Conservation (phyloP, 805 yeast genomes). For the Spathaspora sp. region DNA sequence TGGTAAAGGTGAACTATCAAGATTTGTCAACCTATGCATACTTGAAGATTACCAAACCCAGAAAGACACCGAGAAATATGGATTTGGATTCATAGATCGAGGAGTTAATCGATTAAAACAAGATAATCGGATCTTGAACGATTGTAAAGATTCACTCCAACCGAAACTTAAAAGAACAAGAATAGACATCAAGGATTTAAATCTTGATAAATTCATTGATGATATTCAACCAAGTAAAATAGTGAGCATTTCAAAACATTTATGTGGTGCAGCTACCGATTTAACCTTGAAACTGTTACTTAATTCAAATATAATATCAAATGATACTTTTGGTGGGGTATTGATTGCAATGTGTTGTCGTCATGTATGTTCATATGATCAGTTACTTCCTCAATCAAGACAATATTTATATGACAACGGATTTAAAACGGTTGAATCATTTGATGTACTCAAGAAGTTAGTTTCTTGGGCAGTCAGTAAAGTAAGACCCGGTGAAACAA, state of each 20-base stretch:
- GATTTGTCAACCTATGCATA: slow-evolving; percentile 50
- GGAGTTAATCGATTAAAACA: slow-evolving; percentile 74
- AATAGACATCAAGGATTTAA: slow-evolving; percentile 77
- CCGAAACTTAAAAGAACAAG: slow-evolving; percentile 51
- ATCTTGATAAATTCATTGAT: slow-evolving; percentile 44
- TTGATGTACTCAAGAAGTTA: slow-evolving; percentile 53
- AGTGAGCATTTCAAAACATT: slow-evolving; percentile 79
- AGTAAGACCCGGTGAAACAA: slow-evolving; percentile 27
- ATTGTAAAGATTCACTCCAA: slow-evolving; percentile 28
- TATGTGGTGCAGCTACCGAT: slow-evolving; percentile 95
- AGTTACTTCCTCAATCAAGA: slow-evolving; percentile 47
- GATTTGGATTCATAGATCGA: slow-evolving; percentile 69
- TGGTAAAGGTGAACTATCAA: slow-evolving; percentile 80
- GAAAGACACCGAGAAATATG: slow-evolving; percentile 12
- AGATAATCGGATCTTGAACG: slow-evolving; percentile 64
- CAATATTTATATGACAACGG: slow-evolving; percentile 33
- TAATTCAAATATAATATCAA: slow-evolving; percentile 26
- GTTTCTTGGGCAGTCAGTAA: slow-evolving; percentile 93
- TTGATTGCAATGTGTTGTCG: slow-evolving; percentile 92
- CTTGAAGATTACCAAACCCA: slow-evolving; percentile 18
- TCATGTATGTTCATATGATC: slow-evolving; percentile 69
- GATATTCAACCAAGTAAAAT: slow-evolving; percentile 17
- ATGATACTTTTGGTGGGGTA: slow-evolving; percentile 46
- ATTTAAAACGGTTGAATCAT: slow-evolving; percentile 31
- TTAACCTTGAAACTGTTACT: slow-evolving; percentile 65